Base-by-base conservation (phyloP, 495 filamentous ascomycete genomes). In the Xylaria acuta region DNA sequence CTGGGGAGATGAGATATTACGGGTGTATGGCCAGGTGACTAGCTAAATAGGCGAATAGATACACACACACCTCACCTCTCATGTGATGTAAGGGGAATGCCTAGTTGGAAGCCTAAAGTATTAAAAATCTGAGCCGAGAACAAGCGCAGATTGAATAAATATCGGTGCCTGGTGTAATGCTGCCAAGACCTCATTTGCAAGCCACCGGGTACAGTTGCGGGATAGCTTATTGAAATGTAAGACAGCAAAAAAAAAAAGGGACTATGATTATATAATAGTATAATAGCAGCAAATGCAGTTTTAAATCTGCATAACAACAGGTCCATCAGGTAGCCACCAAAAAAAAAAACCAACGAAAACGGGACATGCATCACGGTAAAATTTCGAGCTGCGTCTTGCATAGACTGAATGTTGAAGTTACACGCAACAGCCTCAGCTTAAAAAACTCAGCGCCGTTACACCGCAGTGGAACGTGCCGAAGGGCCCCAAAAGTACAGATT, bases 371-470 rank as follows among this genome's bases (percentile, higher is more conserved):
- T 20, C 20, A 65, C 27, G 38, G 16, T 2, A 20, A 64, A 45
- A 65, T 45, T 41, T 22, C 25, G 7, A 45, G 63, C 14, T 47
- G 38, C 20, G 49, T 47, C 20, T 40, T 41, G 38, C n/a, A 67
- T 51, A 22, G 45, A 32, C 45, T 27, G 5, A 67, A 45, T 64
- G 20, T 22, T 53, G 12, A 53, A 38, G 65, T 67, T 54, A 67
- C 65, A 67, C 65, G 22, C 2, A 38, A 25, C 43, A 53, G 43
- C 64, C 45, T 53, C 43, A 53, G 64, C 34, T 30, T 14, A 45
- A 66, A 56, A 66, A 56, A 20, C 43, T 34, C 63, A 65, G 41
- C 32, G 36, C 38, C 12, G 63, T 65, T 27, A 67, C 64, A 67
- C 45, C 14, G n/a, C 64, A 56, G 16, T 11, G 22, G 56, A 67